Evolutionary conservation across 2,329 filamentous ascomycete genomes (phyloP).

Genomic region (Colletotrichum navitas): DNA sequence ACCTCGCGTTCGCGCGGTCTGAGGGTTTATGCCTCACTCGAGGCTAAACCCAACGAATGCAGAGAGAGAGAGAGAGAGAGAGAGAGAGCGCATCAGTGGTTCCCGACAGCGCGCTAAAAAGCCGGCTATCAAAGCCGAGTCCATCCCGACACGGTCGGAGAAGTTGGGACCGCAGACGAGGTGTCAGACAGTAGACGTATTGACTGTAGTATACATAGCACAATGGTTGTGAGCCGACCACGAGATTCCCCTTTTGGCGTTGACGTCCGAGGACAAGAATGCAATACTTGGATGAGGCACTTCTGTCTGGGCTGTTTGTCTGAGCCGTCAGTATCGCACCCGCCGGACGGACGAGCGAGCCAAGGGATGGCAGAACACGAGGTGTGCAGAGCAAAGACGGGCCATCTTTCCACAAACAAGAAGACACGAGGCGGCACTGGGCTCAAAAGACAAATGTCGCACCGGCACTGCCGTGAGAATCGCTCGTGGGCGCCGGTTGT

Average conservation of each 20-base stretch:
- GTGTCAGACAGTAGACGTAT: neutral
- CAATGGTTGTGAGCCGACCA: neutral
- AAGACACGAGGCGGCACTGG: neutral
- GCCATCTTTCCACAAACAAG: neutral
- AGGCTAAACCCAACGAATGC: neutral
- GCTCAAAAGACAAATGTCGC: constrained; percentile 19
- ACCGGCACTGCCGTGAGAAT: constrained; percentile 28
- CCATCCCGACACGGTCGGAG: neutral
- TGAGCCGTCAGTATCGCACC: neutral
- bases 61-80: neutral
- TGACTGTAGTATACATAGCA: no score
- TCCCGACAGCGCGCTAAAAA: neutral
- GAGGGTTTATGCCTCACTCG: neutral
- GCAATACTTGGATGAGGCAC: neutral
- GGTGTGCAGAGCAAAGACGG: neutral
- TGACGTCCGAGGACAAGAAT: neutral
- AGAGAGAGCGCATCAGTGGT: neutral
- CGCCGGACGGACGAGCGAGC: neutral
- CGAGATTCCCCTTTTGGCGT: neutral
- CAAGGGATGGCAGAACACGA: constrained; percentile 13
- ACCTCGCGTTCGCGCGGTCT: neutral
- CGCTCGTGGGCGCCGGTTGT: neutral
- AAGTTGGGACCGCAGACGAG: neutral
- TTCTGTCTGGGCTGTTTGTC: neutral
- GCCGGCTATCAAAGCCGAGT: constrained; percentile 3